A percentile compares a stretch with the other conserved stretches of the same genome.
phyloP scores from a whole-genome alignment of 2,329 filamentous ascomycete species.

The Ascocoryne sarcoides region DNA sequence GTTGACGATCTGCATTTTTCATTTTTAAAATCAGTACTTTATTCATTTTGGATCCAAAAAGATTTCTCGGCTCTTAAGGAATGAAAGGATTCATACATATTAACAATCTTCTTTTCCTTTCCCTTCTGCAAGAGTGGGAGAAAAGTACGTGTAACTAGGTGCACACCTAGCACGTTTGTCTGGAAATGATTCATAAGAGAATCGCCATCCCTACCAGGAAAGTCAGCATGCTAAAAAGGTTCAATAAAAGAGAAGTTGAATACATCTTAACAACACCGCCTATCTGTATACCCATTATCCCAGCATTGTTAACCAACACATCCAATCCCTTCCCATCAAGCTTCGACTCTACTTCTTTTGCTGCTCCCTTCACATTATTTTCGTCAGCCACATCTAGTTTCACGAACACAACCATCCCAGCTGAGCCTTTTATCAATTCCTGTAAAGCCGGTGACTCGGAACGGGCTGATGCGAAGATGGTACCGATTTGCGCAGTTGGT shows the following conservation, averaged over 20 bases:
- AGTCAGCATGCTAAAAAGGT: too few relatives aligned
- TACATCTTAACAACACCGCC: constrained; percentile 19
- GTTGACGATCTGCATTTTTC: constrained; percentile 3
- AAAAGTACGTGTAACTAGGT: constrained; percentile 12
- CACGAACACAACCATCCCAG: too few relatives aligned
- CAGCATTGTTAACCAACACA: constrained; percentile 22
- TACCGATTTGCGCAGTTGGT: constrained; percentile 31
- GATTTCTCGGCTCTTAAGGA: too few relatives aligned
- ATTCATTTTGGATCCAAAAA: too few relatives aligned
- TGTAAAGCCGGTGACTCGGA: constrained; percentile 29
- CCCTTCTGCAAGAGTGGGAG: constrained; percentile 20
- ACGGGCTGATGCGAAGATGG: constrained; percentile 35
- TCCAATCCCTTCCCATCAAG: constrained; percentile 16
- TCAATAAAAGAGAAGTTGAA: not conserved
- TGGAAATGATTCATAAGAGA: too few relatives aligned
- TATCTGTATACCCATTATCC: too few relatives aligned
- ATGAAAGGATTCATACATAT: too few relatives aligned
- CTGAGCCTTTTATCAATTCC: constrained; percentile 30
- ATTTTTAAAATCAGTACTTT: not conserved
- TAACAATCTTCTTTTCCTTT: constrained; percentile 37
- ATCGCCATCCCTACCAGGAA: too few relatives aligned
- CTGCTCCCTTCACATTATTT: constrained; percentile 8
- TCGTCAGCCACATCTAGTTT: constrained; percentile 14
- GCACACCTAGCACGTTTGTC: constrained; percentile 15
- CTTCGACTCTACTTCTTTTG: constrained; percentile 10